Base-by-base conservation (phyloP, 2,329 filamentous ascomycete genomes). In the Aphanoascus verrucosus region DNA sequence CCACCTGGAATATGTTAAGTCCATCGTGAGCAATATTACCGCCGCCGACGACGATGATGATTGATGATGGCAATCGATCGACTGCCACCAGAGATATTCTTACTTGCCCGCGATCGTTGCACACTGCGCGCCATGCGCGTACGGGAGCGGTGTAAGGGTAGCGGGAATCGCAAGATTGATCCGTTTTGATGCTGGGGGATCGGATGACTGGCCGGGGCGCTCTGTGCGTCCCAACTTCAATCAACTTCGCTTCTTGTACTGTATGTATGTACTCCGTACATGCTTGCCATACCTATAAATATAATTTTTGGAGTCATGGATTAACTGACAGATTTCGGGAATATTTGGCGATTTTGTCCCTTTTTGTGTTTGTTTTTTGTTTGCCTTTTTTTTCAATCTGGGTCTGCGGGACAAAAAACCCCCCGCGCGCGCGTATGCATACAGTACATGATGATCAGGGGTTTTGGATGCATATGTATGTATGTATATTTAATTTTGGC, bases 1-100 rank as follows among this genome's bases (percentile, higher is more conserved):
- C 77, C 48, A 81, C 78, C 6, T 83, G 79, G 79, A 79, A 38
- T 41, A 43, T 53, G 54, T 37, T 53, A 38, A 37, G 44, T 28
- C 32, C 32, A 35, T 47, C 47, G 12, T 49, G 52, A 49, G 23
- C 17, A 40, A 41, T 7, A 15, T 14, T 41, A 11, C 11, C 20
- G n/a, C n/a, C n/a, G n/a, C n/a, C n/a, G n/a, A n/a, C n/a, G n/a
- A n/a, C n/a, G 19, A 37, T 17, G 14, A 12, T 9, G 23, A 12
- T 9, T 14, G 19, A 44, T 7, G 23, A 28, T 28, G 23, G 7
- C 23, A 19, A 14, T 23, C 19, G 40, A 43, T 9, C 19, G 6
- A 23, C 35, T 35, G 47, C 35, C 11, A 11, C 37, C 8, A 38
- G 19, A 49, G 19, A 20, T 31, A 15, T 49, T 41, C n/a, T 43